These are phyloP conservation scores for Kluyveromyces wickerhamii DNA, from an alignment of 805 yeast species.

Conservation along the genomic window DNA sequence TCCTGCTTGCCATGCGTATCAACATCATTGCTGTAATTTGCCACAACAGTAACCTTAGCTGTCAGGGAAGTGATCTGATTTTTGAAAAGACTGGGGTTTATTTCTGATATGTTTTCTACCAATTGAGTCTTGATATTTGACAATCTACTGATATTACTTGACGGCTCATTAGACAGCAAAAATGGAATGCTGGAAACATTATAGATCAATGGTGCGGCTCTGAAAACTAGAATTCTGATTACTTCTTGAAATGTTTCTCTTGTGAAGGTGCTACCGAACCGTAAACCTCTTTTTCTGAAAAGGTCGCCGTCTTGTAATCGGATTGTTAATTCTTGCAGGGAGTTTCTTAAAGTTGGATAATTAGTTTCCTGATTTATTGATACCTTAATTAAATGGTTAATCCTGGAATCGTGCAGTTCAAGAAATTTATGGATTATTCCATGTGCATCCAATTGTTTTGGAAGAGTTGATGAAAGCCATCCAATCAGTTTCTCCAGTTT, in stretches of 20 bases:
- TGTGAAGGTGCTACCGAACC: constrained; percentile 29
- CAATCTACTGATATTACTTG: constrained; percentile 10
- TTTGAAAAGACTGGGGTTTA: constrained; percentile 57
- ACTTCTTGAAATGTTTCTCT: constrained; percentile 44
- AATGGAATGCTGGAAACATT: constrained; percentile 57
- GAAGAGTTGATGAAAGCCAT: constrained; percentile 55
- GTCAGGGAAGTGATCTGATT: constrained; percentile 45
- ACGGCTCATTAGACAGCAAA: constrained; percentile 37
- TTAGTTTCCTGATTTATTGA: constrained; percentile 53
- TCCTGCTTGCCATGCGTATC: constrained; percentile 23
- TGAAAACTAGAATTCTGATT: constrained; percentile 49
- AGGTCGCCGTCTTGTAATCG: constrained; percentile 48
- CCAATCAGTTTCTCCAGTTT: constrained; percentile 48
- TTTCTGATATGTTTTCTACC: constrained; percentile 49
- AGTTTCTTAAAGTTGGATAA: constrained; percentile 48
- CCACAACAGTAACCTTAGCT: constrained; percentile 24
- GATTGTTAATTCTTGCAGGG: constrained; percentile 53
- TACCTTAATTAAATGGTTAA: constrained; percentile 45
- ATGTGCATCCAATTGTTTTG: constrained; percentile 43
- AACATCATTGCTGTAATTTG: constrained; percentile 14
- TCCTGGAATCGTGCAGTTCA: constrained; percentile 49
- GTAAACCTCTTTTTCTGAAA: constrained; percentile 31
- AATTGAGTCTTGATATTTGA: constrained; percentile 36
- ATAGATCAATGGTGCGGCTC: constrained; percentile 53
- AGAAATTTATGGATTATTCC: constrained; percentile 46